These are phyloP conservation scores for Sporobolus alterniflorus DNA, from an alignment of 202 grass and related monocot genomes.

Conservation along the genomic window DNA sequence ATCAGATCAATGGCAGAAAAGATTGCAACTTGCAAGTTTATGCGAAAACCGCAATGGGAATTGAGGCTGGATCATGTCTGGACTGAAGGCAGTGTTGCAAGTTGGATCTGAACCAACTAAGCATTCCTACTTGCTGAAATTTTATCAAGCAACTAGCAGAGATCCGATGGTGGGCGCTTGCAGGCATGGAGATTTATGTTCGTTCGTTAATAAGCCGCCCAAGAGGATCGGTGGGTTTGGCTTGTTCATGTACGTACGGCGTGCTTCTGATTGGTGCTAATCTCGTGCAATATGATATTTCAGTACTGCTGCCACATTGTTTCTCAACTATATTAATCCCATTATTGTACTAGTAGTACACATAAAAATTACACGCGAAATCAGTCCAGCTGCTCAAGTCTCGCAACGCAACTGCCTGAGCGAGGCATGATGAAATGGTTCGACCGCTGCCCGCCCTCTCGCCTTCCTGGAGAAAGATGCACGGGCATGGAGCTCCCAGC, in stretches of 20 bases:
- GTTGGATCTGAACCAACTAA: conserved; percentile 1
- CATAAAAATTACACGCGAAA: neutral
- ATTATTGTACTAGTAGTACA: too few relatives aligned
- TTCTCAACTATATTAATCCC: neutral
- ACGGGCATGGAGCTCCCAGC: too few relatives aligned
- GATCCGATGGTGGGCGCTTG: neutral
- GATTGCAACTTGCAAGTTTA: neutral
- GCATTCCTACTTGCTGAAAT: neutral
- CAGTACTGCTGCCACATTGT: neutral
- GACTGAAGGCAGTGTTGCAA: neutral
- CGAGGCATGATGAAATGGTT: conserved; percentile 22
- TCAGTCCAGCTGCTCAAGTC: neutral
- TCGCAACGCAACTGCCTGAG: conserved; percentile 20
- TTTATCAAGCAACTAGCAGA: conserved; percentile 22
- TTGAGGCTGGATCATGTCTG: conserved; percentile 8
- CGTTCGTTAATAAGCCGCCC: neutral
- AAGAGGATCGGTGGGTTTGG: neutral
- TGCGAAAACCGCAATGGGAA: neutral
- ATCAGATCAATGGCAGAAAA: neutral
- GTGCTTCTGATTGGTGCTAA: neutral
- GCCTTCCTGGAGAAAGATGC: too few relatives aligned
- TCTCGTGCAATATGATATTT: neutral
- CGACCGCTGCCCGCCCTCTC: too few relatives aligned
- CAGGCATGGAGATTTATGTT: neutral
- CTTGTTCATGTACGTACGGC: neutral